Evolutionary conservation across 768 basidiomycete genomes (phyloP).

Genomic region (Crucibulum laeve): DNA sequence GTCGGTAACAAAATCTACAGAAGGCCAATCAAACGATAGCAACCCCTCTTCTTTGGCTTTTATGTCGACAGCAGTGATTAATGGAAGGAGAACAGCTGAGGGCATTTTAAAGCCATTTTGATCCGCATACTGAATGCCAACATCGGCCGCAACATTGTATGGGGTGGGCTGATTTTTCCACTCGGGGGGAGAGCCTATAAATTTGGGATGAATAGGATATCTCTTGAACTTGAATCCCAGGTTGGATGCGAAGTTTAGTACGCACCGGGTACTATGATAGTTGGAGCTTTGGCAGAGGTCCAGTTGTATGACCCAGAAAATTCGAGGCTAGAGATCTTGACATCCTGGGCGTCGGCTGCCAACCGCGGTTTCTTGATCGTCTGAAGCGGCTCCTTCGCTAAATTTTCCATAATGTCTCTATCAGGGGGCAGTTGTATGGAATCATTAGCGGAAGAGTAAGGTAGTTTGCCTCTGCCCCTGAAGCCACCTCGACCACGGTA

Average conservation of each 20-base stretch:
- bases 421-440: too few species aligned
- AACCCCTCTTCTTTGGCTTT: constrained; percentile 24
- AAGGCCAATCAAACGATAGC: constrained; percentile 34
- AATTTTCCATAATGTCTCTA: too few species aligned
- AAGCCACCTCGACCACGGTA: too few species aligned
- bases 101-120: constrained; percentile 51
- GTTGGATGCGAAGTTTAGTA: constrained; percentile 1
- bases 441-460: too few species aligned
- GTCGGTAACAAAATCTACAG: constrained; percentile 53
- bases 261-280: constrained; percentile 48
- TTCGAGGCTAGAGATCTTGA: not conserved
- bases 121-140: constrained; percentile 45
- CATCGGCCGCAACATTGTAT: constrained; percentile 50
- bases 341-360: too few species aligned
- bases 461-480: too few species aligned
- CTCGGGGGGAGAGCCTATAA: constrained; percentile 31
- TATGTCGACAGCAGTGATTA: constrained; percentile 55
- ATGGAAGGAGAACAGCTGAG: constrained; percentile 38
- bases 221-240: not conserved
- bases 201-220: not conserved
- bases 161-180: constrained; percentile 50
- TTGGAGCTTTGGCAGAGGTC: constrained; percentile 36
- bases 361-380: too few species aligned
- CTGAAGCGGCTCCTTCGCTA: too few species aligned
- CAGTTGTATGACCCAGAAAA: constrained; percentile 56